Conservation (phyloP, 768 basidiomycete species). For the Lepiota venenata region DNA sequence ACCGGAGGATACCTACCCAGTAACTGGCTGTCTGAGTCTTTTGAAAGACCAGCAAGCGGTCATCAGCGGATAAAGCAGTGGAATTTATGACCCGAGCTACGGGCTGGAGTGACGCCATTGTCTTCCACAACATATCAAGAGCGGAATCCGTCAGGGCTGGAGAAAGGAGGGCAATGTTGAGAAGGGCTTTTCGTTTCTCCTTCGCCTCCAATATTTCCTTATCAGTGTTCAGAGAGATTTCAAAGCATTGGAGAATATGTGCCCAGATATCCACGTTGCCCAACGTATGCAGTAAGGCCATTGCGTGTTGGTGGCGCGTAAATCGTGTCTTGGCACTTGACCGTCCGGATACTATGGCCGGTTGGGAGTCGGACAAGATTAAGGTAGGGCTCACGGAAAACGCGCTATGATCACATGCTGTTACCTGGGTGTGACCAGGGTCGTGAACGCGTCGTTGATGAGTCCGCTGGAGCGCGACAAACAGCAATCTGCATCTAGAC, state of each 20-base stretch:
- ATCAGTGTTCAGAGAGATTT: background rate
- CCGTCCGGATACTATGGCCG: too few relatives aligned
- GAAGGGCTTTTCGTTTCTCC: background rate
- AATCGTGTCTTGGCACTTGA: too few relatives aligned
- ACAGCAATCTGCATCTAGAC: too few relatives aligned
- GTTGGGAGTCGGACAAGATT: too few relatives aligned
- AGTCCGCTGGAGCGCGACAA: too few relatives aligned
- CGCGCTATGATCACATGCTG: too few relatives aligned
- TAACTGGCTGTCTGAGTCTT: background rate
- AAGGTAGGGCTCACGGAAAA: too few relatives aligned
- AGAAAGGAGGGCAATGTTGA: background rate
- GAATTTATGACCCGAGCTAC: background rate
- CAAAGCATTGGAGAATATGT: background rate
- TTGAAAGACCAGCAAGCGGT: background rate
- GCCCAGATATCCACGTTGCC: conserved; percentile 1
- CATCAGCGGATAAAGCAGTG: background rate
- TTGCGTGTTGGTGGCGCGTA: too few relatives aligned
- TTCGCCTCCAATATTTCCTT: background rate
- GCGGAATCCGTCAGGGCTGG: background rate
- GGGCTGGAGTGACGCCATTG: background rate
- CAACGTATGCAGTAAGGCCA: too few relatives aligned
- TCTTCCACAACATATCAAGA: background rate
- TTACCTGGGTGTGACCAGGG: too few relatives aligned
- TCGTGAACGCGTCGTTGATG: too few relatives aligned
- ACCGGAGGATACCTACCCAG: background rate